phyloP scores from a whole-genome alignment of 176 grass and related monocot species.

The Bromus sterilis region DNA sequence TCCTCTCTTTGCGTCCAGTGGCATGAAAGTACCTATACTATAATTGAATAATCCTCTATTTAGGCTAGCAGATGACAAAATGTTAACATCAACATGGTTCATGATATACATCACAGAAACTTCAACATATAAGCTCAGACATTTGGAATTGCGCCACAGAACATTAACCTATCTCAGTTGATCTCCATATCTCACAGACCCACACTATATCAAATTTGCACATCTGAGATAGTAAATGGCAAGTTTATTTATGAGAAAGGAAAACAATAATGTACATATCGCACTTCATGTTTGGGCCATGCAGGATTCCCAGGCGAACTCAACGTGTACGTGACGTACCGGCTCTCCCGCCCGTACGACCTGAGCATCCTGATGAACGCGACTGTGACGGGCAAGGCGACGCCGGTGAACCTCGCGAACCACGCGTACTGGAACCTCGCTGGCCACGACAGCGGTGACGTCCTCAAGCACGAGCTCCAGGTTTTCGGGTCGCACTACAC shows the following conservation, averaged over 20 bases:
- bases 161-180: neutral
- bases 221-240: too few species aligned
- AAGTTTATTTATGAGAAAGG: too few species aligned
- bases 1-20: too few species aligned
- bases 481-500: neutral
- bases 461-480: neutral
- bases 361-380: slow-evolving; percentile 52
- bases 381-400: slow-evolving; percentile 41
- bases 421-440: slow-evolving; percentile 72
- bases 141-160: neutral
- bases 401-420: slow-evolving; percentile 65
- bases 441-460: neutral
- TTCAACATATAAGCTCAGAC: neutral
- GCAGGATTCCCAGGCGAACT: slow-evolving; percentile 73
- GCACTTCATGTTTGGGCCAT: neutral
- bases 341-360: slow-evolving; percentile 42
- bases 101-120: neutral
- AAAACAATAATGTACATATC: too few species aligned
- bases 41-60: too few species aligned
- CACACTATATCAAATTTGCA: neutral
- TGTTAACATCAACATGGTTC: neutral
- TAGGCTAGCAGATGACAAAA: neutral
- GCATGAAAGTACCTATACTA: too few species aligned
- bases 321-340: slow-evolving; percentile 73
- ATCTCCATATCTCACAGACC: neutral